Conservation (phyloP, 2,329 filamentous ascomycete genomes). For the Hypoxylon sp. region DNA sequence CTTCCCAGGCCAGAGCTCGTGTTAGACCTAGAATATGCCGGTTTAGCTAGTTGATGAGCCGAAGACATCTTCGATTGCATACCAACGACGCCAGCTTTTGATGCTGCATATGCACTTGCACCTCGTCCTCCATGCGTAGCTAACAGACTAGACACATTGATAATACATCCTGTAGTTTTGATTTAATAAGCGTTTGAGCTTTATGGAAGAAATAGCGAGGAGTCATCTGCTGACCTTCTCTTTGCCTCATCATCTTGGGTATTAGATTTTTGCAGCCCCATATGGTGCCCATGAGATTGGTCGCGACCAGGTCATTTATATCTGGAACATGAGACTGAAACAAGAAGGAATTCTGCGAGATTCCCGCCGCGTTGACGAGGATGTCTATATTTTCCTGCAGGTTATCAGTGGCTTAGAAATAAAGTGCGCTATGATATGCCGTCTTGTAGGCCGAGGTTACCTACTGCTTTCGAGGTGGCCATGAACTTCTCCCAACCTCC, state of each 20-base stretch:
- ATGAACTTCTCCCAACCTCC: conserved; percentile 44
- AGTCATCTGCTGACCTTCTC: conserved; percentile 45
- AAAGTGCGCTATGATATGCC: neutral
- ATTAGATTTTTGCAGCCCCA: conserved; percentile 70
- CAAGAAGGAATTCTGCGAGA: conserved; percentile 77
- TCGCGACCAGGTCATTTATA: conserved; percentile 73
- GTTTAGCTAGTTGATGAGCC: conserved; percentile 32
- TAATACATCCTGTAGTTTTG: conserved; percentile 72
- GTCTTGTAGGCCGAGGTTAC: conserved; percentile 15
- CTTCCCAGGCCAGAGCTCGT: conserved; percentile 74
- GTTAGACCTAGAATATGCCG: conserved; percentile 71
- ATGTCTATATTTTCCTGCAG: conserved; percentile 62
- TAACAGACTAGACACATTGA: conserved; percentile 86
- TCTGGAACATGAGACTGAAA: conserved; percentile 65
- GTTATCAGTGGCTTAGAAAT: neutral
- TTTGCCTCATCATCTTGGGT: conserved; percentile 63
- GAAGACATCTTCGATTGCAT: conserved; percentile 50
- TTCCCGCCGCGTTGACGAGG: conserved; percentile 85
- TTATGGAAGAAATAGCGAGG: neutral
- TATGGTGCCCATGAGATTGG: conserved; percentile 79
- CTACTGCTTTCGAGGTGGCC: conserved; percentile 26
- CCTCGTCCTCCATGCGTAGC: conserved; percentile 78
- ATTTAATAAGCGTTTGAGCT: neutral
- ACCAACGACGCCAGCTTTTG: conserved; percentile 85
- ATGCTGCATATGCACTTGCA: conserved; percentile 80